Evolutionary conservation across 768 basidiomycete species (phyloP).

Genomic region (Tylopilus sp.): DNA sequence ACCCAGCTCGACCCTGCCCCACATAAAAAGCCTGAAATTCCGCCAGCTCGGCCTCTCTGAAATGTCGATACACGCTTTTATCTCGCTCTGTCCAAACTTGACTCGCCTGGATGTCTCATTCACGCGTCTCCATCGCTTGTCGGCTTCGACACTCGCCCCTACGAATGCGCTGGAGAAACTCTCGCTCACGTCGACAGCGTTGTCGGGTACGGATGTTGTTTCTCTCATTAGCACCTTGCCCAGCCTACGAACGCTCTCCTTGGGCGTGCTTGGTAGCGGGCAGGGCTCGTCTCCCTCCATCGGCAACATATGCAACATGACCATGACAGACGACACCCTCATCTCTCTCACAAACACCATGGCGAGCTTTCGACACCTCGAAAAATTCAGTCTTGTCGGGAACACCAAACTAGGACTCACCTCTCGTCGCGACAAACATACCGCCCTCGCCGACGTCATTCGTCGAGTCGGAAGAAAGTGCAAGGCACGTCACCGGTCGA

Average conservation of each 20-base stretch:
- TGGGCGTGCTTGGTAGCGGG: conserved; percentile 57
- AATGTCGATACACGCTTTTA: conserved; percentile 38
- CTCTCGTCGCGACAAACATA: conserved; percentile 23
- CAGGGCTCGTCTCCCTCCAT: conserved; percentile 43
- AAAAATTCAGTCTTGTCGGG: conserved; percentile 57
- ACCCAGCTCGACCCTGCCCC: conserved; percentile 32
- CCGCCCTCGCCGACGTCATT: conserved; percentile 46
- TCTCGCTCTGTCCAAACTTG: conserved; percentile 48
- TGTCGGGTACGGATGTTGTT: conserved; percentile 40
- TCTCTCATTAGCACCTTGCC: conserved; percentile 37
- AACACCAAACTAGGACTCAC: conserved; percentile 56
- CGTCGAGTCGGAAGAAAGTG: conserved; percentile 53
- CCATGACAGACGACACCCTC: conserved; percentile 52
- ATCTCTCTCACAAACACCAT: conserved; percentile 41
- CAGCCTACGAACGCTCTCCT: conserved; percentile 43
- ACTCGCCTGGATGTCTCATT: conserved; percentile 62
- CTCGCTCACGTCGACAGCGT: conserved; percentile 54
- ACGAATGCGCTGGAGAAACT: conserved; percentile 50
- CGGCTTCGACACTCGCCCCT: neutral
- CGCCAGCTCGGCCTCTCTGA: conserved; percentile 54
- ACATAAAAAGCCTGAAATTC: conserved; percentile 55
- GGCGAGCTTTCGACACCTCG: conserved; percentile 35
- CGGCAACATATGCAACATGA: conserved; percentile 48
- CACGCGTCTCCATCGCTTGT: conserved; percentile 47
- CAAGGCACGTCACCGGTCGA: conserved; percentile 38